Percentiles rank a stretch among this genome's conserved stretches.
These are phyloP conservation scores for Leccinum pallidistipes DNA, from an alignment of 1,284 basidiomycete genomes.

Conservation along the genomic window DNA sequence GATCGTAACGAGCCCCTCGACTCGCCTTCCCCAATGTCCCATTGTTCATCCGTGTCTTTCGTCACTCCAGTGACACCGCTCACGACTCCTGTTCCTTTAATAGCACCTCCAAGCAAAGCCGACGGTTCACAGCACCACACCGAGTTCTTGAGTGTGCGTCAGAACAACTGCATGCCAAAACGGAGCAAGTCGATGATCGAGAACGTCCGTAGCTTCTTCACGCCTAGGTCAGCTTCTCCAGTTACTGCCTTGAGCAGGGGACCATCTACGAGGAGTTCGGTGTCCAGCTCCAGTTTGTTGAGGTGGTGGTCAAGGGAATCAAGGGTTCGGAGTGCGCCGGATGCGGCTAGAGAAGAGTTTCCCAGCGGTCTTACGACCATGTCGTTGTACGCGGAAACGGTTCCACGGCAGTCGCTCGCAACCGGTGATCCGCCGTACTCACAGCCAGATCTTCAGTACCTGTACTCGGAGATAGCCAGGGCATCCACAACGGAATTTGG, in stretches of 20 bases:
- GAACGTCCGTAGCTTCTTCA: constrained; percentile 47
- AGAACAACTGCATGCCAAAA: constrained; percentile 38
- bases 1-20: constrained; percentile 28
- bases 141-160: constrained; percentile 29
- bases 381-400: constrained; percentile 23
- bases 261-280: constrained; percentile 28
- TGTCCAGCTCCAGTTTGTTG: constrained; percentile 38
- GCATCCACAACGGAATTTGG: constrained; percentile 24
- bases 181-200: constrained; percentile 50
- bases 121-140: constrained; percentile 29
- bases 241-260: constrained; percentile 31
- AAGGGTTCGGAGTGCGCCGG: constrained; percentile 50
- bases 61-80: constrained; percentile 40
- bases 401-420: constrained; percentile 11
- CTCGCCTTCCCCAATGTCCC: constrained; percentile 49
- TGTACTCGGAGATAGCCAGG: constrained; percentile 22
- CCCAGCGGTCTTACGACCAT: constrained; percentile 28
- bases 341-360: constrained; percentile 34
- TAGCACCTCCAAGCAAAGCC: constrained; percentile 21
- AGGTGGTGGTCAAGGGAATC: constrained; percentile 50
- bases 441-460: constrained; percentile 31
- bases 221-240: constrained; percentile 36
- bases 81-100: constrained; percentile 25
- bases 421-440: constrained; percentile 30
- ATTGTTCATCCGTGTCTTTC: constrained; percentile 45